These are phyloP conservation scores for Sporobolomyces roseus DNA, from an alignment of 768 basidiomycete species.

Conservation along the genomic window DNA sequence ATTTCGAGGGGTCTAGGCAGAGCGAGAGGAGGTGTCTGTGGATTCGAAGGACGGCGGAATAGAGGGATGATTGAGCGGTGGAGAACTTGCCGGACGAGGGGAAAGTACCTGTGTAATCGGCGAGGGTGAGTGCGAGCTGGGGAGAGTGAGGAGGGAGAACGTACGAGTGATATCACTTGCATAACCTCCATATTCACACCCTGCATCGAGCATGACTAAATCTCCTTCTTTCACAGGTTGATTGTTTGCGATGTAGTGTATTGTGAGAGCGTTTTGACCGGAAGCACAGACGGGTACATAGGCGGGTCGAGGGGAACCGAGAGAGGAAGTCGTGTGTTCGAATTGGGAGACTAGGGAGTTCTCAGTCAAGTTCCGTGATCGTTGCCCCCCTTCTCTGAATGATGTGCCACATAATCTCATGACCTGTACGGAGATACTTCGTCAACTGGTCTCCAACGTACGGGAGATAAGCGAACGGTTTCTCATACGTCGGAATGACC, in stretches of 20 bases:
- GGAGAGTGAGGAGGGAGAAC: conserved; percentile 45
- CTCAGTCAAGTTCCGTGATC: conserved; percentile 56
- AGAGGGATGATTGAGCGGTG: conserved; percentile 74
- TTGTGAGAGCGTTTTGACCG: conserved; percentile 81
- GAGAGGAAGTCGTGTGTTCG: conserved; percentile 74
- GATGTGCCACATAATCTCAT: conserved; percentile 24
- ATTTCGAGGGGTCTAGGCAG: conserved; percentile 48
- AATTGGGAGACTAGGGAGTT: conserved; percentile 72
- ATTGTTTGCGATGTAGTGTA: conserved; percentile 93
- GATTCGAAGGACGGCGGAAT: conserved; percentile 54
- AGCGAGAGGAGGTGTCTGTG: conserved; percentile 49
- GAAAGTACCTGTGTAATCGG: conserved; percentile 56
- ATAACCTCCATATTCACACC: conserved; percentile 62
- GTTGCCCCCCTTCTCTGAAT: not conserved
- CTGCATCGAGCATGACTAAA: conserved; percentile 46
- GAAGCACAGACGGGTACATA: conserved; percentile 98
- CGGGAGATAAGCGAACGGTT: too few species aligned
- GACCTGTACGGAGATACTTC: conserved; percentile 29
- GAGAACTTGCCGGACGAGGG: conserved; percentile 80
- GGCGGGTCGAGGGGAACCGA: conserved; percentile 79
- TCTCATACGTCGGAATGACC: conserved; percentile 89
- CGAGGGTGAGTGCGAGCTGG: too few species aligned
- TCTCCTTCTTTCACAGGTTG: conserved; percentile 68
- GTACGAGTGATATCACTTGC: conserved; percentile 76
- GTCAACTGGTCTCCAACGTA: too few species aligned